Percentiles rank a stretch among this genome's conserved stretches.
Conservation (phyloP, 768 basidiomycete genomes). For the Hemileccinum impolitum region DNA sequence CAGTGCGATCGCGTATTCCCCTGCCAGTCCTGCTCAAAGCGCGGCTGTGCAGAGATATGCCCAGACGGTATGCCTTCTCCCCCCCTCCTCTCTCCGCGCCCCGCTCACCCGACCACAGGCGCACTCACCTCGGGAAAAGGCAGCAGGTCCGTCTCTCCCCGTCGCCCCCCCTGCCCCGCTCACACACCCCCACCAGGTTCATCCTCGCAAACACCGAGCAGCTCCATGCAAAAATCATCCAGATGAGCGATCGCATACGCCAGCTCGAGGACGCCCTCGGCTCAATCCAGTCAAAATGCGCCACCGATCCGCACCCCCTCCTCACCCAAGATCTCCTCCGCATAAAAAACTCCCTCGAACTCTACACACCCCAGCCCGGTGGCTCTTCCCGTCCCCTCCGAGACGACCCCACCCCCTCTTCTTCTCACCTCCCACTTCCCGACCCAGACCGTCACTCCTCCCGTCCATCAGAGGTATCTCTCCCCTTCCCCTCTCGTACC, state of each 20-base stretch:
- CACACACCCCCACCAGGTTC: slow-evolving; percentile 39
- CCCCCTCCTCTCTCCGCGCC: neutral
- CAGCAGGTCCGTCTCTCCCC: slow-evolving; percentile 45
- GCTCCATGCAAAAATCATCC: slow-evolving; percentile 58
- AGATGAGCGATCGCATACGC: slow-evolving; percentile 60
- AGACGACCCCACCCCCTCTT: slow-evolving; percentile 14
- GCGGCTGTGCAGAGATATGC: slow-evolving; percentile 61
- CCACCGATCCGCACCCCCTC: slow-evolving; percentile 50
- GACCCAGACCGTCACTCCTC: slow-evolving; percentile 11
- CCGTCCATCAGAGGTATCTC: slow-evolving; percentile 25
- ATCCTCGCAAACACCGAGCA: slow-evolving; percentile 68
- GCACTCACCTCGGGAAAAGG: slow-evolving; percentile 61
- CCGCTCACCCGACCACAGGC: slow-evolving; percentile 33
- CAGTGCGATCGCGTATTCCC: slow-evolving; percentile 66
- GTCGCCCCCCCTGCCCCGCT: slow-evolving; percentile 1
- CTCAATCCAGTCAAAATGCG: slow-evolving; percentile 37
- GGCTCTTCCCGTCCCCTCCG: slow-evolving; percentile 11
- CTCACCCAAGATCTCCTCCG: slow-evolving; percentile 55
- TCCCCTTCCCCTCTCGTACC: neutral
- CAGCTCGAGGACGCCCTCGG: slow-evolving; percentile 61
- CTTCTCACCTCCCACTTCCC: slow-evolving; percentile 4
- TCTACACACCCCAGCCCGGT: slow-evolving; percentile 37
- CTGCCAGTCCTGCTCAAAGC: slow-evolving; percentile 64
- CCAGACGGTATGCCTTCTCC: slow-evolving; percentile 46
- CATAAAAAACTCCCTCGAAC: slow-evolving; percentile 66